phyloP scores from a whole-genome alignment of 495 filamentous ascomycete genomes.

The Trypethelium eluteriae region DNA sequence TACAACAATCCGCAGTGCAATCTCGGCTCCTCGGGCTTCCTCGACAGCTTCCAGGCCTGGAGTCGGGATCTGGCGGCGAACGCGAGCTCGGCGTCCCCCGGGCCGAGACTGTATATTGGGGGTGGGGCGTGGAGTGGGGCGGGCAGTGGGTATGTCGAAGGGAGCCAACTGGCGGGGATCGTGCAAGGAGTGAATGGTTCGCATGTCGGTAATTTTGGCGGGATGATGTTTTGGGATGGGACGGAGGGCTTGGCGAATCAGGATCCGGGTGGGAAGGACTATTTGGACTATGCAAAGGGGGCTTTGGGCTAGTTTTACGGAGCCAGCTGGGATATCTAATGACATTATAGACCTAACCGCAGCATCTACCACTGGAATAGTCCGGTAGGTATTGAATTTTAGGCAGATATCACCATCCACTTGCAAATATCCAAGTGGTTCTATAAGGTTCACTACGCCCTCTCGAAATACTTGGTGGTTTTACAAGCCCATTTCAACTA shows the following conservation, averaged over 20 bases:
- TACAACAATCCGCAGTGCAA: slow-evolving; percentile 48
- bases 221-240: slow-evolving; percentile 68
- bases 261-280: slow-evolving; percentile 20
- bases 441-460: too few species aligned
- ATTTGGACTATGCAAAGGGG: slow-evolving; percentile 21
- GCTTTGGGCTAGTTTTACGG: slow-evolving; percentile 11
- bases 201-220: slow-evolving; percentile 50
- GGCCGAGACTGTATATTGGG: slow-evolving; percentile 44
- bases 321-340: not conserved
- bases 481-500: too few species aligned
- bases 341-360: too few species aligned
- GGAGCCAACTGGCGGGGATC: slow-evolving; percentile 34
- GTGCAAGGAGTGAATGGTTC: slow-evolving; percentile 30
- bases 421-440: too few species aligned
- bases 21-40: slow-evolving; percentile 19
- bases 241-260: slow-evolving; percentile 52
- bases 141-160: slow-evolving; percentile 42
- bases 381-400: not conserved
- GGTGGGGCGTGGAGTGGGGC: slow-evolving; percentile 39
- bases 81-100: slow-evolving; percentile 44
- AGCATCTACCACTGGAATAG: too few species aligned
- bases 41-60: slow-evolving; percentile 36
- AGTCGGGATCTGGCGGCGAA: slow-evolving; percentile 39
- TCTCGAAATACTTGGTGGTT: too few species aligned
- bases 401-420: too few species aligned